A percentile compares a stretch with the other conserved stretches of the same genome.
Conservation (phyloP, 805 yeast genomes). For the Maudiozyma turicensis region DNA sequence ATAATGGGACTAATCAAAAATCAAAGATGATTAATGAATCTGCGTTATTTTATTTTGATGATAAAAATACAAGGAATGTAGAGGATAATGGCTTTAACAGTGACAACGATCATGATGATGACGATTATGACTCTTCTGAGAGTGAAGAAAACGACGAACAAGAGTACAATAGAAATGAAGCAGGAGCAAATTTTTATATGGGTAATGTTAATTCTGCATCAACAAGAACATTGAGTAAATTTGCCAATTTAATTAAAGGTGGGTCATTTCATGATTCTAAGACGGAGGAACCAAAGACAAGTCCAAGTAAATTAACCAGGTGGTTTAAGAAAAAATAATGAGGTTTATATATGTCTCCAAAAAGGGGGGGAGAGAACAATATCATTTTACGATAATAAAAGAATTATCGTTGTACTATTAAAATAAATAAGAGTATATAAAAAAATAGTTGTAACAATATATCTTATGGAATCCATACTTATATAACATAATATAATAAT, state of each 20-base stretch:
- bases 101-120: background rate
- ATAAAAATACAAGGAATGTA: background rate
- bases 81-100: background rate
- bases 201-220: background rate
- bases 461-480: too few species aligned
- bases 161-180: background rate
- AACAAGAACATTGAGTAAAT: background rate
- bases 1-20: too few species aligned
- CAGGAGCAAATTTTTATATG: background rate
- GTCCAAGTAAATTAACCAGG: conserved; percentile 1
- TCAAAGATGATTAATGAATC: too few species aligned
- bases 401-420: background rate
- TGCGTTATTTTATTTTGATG: too few species aligned
- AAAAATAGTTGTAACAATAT: background rate
- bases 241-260: background rate
- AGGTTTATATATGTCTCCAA: background rate
- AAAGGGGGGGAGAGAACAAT: background rate
- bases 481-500: background rate
- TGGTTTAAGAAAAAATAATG: conserved; percentile 5
- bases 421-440: background rate
- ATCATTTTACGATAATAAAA: background rate
- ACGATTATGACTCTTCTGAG: background rate
- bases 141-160: background rate
- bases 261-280: background rate
- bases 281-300: background rate